Evolutionary conservation across 208 protist genomes (phyloP), one percentile per base, ranked within the genome.

Genomic region (Trypanosoma cruzi): DNA sequence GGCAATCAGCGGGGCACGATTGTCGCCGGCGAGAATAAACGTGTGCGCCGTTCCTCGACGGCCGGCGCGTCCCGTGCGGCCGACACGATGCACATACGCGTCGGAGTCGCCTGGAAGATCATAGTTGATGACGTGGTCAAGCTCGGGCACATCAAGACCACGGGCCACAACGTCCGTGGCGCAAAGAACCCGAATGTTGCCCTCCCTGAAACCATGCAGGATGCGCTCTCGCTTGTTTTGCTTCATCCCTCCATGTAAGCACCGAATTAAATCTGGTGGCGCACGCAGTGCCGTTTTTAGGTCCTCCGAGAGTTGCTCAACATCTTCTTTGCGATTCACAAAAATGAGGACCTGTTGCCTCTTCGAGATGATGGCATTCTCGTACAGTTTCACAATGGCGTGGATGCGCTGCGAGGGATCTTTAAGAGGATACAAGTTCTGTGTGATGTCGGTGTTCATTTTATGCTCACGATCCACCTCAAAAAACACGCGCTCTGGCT

Each of bases 31-130:
- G 34, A 73, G 64, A 65, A 99, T 90, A 68, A 99, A 97, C 20
- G 96, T 88, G 50, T 98, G 98, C 6, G 98, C 93, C 18, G 90
- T 73, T 24, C 98, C 97, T 4, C 57, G 64, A 20, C 98, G 97
- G 32, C 98, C 98, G 16, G 94, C 96, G 40, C 97, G 85, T 26
- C 98, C 99, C 7, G 99, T 99, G 64, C 98, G 86, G 71, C 98
- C 96, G 73, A 99, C 98, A 54, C 99, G 88, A 67, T 99, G 98
- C 34, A 98, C 90, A 80, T 99, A 99, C 42, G 97, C 90, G 32
- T 99, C 97, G 37, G 99, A 95, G 73, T 88, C 80, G 11, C 67
- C 73, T 18, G 98, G 97, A 26, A 99, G 78, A 72, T 99, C 97
- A 73, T 97, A 99, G 75, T 99, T 98, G 18, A 99, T 91, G 34